Evolutionary conservation across 306 rosid species (phyloP).

Genomic region (Quercus rubra): DNA sequence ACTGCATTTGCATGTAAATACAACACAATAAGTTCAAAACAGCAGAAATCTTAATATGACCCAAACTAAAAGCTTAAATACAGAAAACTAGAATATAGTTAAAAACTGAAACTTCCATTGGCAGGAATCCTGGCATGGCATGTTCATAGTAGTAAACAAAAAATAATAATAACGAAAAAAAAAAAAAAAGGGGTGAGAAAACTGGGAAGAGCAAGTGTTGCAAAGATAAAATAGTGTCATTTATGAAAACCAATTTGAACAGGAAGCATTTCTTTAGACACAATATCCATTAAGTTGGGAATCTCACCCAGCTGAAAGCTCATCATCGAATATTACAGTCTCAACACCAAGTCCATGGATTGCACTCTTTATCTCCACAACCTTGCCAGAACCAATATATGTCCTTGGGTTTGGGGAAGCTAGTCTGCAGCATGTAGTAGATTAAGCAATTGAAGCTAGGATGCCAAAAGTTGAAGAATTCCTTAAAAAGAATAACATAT

Average conservation of each 20-base stretch:
- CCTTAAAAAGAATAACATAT: neutral
- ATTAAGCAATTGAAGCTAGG: slow-evolving; percentile 7
- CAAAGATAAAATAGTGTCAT: neutral
- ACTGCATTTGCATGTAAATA: neutral
- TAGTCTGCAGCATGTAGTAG: slow-evolving; percentile 48
- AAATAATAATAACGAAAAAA: neutral
- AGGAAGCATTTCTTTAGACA: slow-evolving; percentile 12
- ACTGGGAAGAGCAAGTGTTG: neutral
- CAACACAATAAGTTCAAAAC: neutral
- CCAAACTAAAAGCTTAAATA: neutral
- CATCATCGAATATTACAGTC: slow-evolving; percentile 93
- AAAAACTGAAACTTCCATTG: neutral
- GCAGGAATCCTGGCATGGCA: neutral
- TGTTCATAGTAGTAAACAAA: neutral
- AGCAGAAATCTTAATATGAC: neutral
- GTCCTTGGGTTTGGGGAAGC: slow-evolving; percentile 82
- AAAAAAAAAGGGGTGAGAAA: neutral
- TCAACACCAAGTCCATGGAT: slow-evolving; percentile 73
- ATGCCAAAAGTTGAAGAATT: neutral
- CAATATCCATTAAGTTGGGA: slow-evolving; percentile 3
- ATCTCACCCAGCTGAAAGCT: slow-evolving; percentile 85
- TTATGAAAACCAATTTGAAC: slow-evolving; percentile 8
- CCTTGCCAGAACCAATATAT: slow-evolving; percentile 96
- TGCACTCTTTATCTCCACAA: slow-evolving; percentile 85
- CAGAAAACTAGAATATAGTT: neutral